phyloP scores from a whole-genome alignment of 2,329 filamentous ascomycete genomes.

The Penicillium sp. region DNA sequence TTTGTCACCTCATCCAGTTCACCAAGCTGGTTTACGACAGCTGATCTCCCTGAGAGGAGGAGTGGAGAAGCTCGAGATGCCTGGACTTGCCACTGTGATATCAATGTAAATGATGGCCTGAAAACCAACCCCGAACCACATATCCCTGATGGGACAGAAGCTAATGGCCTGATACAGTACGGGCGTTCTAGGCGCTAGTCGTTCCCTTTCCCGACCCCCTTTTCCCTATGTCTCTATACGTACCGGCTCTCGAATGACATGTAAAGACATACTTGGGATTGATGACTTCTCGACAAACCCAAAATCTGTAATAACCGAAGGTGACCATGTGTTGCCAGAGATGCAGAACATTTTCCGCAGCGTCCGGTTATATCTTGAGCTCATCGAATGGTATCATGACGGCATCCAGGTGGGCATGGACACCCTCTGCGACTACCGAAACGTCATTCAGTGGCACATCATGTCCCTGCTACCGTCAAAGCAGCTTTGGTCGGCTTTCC shows the following conservation, averaged over 20 bases:
- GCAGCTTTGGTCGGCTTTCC: slow-evolving; percentile 4
- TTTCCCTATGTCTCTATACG: neutral
- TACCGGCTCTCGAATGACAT: neutral
- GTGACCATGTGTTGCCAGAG: neutral
- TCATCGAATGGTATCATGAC: slow-evolving; percentile 10
- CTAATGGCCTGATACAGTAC: neutral
- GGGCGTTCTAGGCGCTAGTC: neutral
- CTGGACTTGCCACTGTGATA: neutral
- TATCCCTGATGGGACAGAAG: neutral
- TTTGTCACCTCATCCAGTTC: slow-evolving; percentile 17
- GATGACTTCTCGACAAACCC: neutral
- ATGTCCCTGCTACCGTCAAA: slow-evolving; percentile 11
- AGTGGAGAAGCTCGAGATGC: neutral
- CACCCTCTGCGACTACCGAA: slow-evolving; percentile 13
- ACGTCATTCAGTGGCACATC: slow-evolving; percentile 14
- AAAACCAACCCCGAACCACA: too few relatives aligned
- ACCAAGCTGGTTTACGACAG: slow-evolving; percentile 16
- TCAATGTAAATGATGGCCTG: neutral
- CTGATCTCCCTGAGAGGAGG: slow-evolving; percentile 17
- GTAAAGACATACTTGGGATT: neutral
- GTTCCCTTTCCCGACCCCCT: neutral
- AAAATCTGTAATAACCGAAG: neutral
- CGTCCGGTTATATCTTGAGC: slow-evolving; percentile 7
- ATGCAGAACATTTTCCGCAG: slow-evolving; percentile 3
- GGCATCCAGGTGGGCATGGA: slow-evolving; percentile 8